Percentiles rank a stretch among this genome's conserved stretches.
Conservation (phyloP, 331 rosid species). For the Saraca asoca region DNA sequence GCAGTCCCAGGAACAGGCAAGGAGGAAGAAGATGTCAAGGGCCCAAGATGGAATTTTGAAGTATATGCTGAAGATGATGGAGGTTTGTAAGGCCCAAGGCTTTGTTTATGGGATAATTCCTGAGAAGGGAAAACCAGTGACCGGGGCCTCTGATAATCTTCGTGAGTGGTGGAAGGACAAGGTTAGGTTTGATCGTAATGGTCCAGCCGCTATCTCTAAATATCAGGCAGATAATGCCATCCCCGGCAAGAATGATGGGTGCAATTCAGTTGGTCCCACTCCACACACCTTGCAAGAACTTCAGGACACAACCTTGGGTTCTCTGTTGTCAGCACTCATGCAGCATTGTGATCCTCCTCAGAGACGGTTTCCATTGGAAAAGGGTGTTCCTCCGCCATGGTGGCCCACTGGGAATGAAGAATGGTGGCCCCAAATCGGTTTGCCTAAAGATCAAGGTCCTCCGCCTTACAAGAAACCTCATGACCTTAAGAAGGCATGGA, state of each 20-base stretch:
- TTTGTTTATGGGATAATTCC: constrained; percentile 93
- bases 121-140: constrained; percentile 89
- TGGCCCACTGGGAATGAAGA: constrained; percentile 88
- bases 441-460: constrained; percentile 76
- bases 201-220: constrained; percentile 89
- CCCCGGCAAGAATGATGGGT: constrained; percentile 68
- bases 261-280: constrained; percentile 69
- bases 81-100: constrained; percentile 92
- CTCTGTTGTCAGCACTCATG: constrained; percentile 85
- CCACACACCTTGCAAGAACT: constrained; percentile 92
- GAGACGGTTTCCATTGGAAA: constrained; percentile 86
- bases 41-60: constrained; percentile 92
- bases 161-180: constrained; percentile 98
- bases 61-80: constrained; percentile 96
- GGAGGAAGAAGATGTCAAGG: constrained; percentile 94
- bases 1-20: constrained; percentile 88
- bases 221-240: constrained; percentile 74
- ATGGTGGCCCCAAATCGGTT: constrained; percentile 88
- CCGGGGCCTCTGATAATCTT: constrained; percentile 88
- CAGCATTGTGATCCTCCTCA: constrained; percentile 98
- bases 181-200: constrained; percentile 86
- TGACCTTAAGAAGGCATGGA: constrained; percentile 94
- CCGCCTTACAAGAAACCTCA: constrained; percentile 98
- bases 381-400: constrained; percentile 93
- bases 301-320: constrained; percentile 87